phyloP scores from a whole-genome alignment of 1,284 basidiomycete genomes.

The Exobasidium rhododendri region DNA sequence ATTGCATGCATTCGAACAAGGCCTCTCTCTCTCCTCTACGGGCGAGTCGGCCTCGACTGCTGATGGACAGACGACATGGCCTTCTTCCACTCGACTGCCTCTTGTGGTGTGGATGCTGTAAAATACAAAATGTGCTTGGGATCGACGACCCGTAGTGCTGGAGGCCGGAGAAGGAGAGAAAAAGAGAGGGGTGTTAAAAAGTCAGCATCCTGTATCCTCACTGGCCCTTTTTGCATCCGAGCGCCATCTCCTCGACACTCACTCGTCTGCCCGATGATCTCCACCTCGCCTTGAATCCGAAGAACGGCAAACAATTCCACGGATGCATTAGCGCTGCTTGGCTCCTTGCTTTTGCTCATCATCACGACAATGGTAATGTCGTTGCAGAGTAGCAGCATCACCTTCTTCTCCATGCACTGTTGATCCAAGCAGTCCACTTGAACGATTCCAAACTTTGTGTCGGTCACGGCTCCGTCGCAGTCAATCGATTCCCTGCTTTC shows the following conservation, averaged over 20 bases:
- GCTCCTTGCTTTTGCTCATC: background rate
- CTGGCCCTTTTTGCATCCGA: background rate
- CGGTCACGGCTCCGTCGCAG: background rate
- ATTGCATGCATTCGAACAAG: no score
- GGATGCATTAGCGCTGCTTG: background rate
- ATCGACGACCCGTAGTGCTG: background rate
- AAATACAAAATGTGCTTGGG: background rate
- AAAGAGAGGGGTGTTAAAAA: background rate
- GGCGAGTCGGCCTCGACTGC: background rate
- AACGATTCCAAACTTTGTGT: conserved; percentile 55
- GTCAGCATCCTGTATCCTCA: background rate
- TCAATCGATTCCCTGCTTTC: conserved; percentile 57
- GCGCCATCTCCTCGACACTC: background rate
- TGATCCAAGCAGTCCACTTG: conserved; percentile 82
- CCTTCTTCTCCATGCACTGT: conserved; percentile 26
- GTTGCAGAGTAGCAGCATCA: conserved; percentile 70
- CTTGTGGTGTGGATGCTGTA: background rate
- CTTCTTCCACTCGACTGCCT: background rate
- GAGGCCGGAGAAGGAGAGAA: no score
- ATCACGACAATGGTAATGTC: conserved; percentile 83
- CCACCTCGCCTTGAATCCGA: background rate
- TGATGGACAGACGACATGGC: background rate
- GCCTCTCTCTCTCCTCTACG: no score
- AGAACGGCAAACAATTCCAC: background rate
- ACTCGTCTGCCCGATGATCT: background rate